These are phyloP conservation scores for Liriodendron chinense DNA, from an alignment of 164 flowering plant genomes.

Conservation along the genomic window DNA sequence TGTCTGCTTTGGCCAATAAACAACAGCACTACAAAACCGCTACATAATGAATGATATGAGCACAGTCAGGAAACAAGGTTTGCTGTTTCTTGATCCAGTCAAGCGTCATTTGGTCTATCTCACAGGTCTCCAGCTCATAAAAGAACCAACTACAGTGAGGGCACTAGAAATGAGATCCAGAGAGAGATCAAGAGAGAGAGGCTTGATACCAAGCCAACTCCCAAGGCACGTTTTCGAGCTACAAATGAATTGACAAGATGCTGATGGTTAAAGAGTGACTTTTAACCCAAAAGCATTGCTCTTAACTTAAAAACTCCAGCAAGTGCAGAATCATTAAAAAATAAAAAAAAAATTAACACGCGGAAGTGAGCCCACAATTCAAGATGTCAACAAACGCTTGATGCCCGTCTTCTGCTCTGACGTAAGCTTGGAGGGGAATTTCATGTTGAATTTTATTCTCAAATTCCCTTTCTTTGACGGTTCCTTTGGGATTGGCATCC, in stretches of 20 bases:
- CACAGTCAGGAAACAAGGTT: too few species aligned
- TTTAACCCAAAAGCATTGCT: constrained; percentile 1
- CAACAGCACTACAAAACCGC: too few species aligned
- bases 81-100: too few species aligned
- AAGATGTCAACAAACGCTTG: constrained; percentile 54
- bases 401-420: constrained; percentile 82
- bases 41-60: too few species aligned
- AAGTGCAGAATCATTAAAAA: background rate
- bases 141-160: too few species aligned
- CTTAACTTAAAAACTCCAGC: background rate
- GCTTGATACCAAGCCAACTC: background rate
- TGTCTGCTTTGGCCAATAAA: too few species aligned
- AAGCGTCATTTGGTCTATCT: too few species aligned
- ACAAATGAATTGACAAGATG: background rate
- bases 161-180: background rate
- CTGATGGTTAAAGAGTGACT: background rate
- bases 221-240: background rate
- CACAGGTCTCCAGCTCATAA: too few species aligned
- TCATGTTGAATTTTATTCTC: constrained; percentile 79
- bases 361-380: constrained; percentile 13
- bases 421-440: constrained; percentile 70
- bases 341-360: background rate
- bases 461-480: constrained; percentile 76
- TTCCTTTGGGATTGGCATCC: constrained; percentile 90
- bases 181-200: background rate